phyloP scores from a whole-genome alignment of 192 early-diverging fungal species.

The Umbelopsis ramanniana region DNA sequence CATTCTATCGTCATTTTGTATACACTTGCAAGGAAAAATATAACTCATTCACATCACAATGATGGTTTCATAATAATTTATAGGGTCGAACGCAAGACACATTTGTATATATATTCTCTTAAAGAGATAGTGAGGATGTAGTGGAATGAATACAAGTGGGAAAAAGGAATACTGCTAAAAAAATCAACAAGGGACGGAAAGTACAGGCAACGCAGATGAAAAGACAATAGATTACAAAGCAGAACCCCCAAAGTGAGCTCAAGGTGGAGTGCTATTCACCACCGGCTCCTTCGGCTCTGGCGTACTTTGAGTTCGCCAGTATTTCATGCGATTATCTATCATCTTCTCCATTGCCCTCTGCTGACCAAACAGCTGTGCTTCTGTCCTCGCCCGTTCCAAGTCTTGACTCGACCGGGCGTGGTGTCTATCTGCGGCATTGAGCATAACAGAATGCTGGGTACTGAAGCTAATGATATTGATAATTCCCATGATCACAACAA shows the following conservation, averaged over 20 bases:
- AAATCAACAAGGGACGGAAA: too few relatives aligned
- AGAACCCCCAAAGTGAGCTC: neutral
- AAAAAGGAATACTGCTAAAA: too few relatives aligned
- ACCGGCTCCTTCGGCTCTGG: neutral
- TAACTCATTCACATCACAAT: too few relatives aligned
- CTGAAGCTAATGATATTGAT: slow-evolving; percentile 22
- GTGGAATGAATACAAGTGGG: too few relatives aligned
- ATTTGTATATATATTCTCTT: too few relatives aligned
- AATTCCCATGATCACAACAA: slow-evolving; percentile 15
- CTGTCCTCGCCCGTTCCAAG: slow-evolving; percentile 30
- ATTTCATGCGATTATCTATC: slow-evolving; percentile 16
- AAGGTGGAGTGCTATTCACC: neutral
- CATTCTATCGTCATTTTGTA: too few relatives aligned
- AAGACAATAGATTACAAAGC: too few relatives aligned
- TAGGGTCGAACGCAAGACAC: too few relatives aligned
- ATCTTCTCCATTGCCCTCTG: slow-evolving; percentile 26
- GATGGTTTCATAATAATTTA: too few relatives aligned
- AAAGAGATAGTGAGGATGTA: too few relatives aligned
- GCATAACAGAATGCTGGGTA: neutral
- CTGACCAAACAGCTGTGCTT: slow-evolving; percentile 26
- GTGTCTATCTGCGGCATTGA: slow-evolving; percentile 33
- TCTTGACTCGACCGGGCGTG: slow-evolving; percentile 33
- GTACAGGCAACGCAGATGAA: too few relatives aligned
- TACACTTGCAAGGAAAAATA: too few relatives aligned
- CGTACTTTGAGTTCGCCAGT: slow-evolving; percentile 13